phyloP scores from a whole-genome alignment of 257 asterid genomes.

The Plectranthus barbatus region DNA sequence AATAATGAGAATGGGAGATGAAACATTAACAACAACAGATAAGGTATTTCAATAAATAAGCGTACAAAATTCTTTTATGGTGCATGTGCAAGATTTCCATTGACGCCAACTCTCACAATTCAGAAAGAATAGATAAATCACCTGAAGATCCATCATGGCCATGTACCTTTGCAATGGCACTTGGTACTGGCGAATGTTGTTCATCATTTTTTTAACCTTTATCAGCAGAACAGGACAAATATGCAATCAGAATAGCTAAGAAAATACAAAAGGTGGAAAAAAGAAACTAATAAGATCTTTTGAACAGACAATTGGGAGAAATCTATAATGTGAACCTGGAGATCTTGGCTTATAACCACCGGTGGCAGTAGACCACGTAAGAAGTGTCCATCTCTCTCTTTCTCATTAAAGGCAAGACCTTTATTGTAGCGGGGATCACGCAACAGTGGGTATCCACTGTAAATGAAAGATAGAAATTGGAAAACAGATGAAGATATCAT shows the following conservation, averaged over 20 bases:
- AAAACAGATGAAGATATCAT: not conserved
- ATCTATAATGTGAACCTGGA: slow-evolving; percentile 48
- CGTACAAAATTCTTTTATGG: too few species aligned
- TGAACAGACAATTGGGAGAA: not conserved
- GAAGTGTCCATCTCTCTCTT: slow-evolving; percentile 90
- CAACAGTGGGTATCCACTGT: slow-evolving; percentile 88
- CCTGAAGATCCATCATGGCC: slow-evolving; percentile 92
- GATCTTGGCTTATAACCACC: slow-evolving; percentile 56
- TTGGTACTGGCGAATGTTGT: slow-evolving; percentile 49
- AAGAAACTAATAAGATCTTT: not conserved
- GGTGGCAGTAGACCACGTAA: slow-evolving; percentile 97
- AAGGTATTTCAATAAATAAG: not conserved
- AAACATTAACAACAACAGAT: not conserved
- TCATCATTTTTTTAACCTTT: slow-evolving; percentile 84
- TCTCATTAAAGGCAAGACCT: slow-evolving; percentile 88
- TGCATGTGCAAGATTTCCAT: not conserved
- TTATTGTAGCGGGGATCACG: slow-evolving; percentile 90
- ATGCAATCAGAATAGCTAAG: not conserved
- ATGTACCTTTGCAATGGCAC: slow-evolving; percentile 71
- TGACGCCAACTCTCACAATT: not conserved
- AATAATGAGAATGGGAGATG: slow-evolving; percentile 11
- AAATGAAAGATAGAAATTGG: not conserved
- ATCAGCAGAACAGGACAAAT: slow-evolving; percentile 1
- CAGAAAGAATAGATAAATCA: slow-evolving; percentile 11
- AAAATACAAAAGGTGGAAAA: not conserved